Evolutionary conservation across 1,284 basidiomycete genomes (phyloP).

Genomic region (Heliocybe sulcata): DNA sequence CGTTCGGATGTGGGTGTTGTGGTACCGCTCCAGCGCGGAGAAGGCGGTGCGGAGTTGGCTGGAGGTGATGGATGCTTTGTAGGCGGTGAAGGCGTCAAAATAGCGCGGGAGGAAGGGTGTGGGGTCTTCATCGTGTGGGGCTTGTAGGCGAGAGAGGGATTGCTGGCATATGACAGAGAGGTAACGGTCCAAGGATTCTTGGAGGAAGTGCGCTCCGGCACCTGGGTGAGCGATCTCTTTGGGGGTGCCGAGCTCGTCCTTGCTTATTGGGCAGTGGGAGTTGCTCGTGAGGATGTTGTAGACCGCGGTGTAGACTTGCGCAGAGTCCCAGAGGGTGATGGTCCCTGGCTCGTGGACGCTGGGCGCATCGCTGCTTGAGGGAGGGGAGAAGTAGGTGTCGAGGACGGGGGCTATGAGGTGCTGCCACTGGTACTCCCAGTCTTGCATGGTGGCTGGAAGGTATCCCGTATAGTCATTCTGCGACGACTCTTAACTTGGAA

Average conservation of each 20-base stretch:
- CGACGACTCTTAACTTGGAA: background rate
- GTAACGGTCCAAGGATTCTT: background rate
- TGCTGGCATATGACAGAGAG: background rate
- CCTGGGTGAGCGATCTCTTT: background rate
- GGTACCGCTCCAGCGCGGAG: background rate
- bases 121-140: background rate
- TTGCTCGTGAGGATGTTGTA: background rate
- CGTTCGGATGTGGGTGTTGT: background rate
- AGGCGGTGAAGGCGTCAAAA: background rate
- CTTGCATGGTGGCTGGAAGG: background rate
- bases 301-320: background rate
- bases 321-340: background rate
- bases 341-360: background rate
- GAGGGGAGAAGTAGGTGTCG: background rate
- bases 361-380: background rate
- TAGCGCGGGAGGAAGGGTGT: background rate
- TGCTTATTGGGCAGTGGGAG: background rate
- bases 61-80: background rate
- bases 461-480: background rate
- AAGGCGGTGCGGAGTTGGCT: background rate
- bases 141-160: background rate
- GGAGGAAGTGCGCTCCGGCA: background rate
- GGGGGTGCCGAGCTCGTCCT: background rate
- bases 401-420: background rate
- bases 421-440: background rate